Evolutionary conservation across 768 basidiomycete genomes (phyloP).

Genomic region (Psilocybe sp.): DNA sequence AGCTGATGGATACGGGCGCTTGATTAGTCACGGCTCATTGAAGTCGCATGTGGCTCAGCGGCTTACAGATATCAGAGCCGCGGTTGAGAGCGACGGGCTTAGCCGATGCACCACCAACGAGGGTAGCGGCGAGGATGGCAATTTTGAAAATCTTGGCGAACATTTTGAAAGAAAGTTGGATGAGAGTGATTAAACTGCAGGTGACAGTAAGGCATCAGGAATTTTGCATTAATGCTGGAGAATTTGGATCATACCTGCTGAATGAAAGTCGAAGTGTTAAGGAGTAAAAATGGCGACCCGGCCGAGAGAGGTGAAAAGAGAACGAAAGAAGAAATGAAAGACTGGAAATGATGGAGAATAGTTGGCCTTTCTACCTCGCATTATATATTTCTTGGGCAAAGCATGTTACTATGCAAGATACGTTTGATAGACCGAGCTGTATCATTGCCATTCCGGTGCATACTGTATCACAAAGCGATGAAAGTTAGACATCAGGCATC

Average conservation of each 20-base stretch:
- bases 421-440: neutral
- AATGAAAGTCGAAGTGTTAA: slow-evolving; percentile 18
- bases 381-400: slow-evolving; percentile 5
- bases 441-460: neutral
- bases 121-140: slow-evolving; percentile 14
- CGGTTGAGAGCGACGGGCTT: slow-evolving; percentile 21
- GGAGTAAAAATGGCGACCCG: slow-evolving; percentile 24
- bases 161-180: slow-evolving; percentile 27
- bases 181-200: slow-evolving; percentile 10
- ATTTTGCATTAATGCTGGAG: neutral
- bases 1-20: slow-evolving; percentile 1
- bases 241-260: slow-evolving; percentile 17
- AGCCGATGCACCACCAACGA: slow-evolving; percentile 24
- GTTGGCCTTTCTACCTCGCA: neutral
- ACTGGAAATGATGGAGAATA: slow-evolving; percentile 14
- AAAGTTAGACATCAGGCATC: no score
- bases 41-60: neutral
- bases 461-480: no score
- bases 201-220: slow-evolving; percentile 1
- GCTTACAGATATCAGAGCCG: slow-evolving; percentile 7
- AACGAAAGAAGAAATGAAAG: slow-evolving; percentile 17
- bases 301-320: slow-evolving; percentile 24
- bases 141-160: slow-evolving; percentile 31
- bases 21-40: neutral
- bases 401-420: neutral